Percentiles rank a stretch among this genome's conserved stretches.
Conservation (phyloP, 768 basidiomycete genomes). For the Amanita pallidorosea region DNA sequence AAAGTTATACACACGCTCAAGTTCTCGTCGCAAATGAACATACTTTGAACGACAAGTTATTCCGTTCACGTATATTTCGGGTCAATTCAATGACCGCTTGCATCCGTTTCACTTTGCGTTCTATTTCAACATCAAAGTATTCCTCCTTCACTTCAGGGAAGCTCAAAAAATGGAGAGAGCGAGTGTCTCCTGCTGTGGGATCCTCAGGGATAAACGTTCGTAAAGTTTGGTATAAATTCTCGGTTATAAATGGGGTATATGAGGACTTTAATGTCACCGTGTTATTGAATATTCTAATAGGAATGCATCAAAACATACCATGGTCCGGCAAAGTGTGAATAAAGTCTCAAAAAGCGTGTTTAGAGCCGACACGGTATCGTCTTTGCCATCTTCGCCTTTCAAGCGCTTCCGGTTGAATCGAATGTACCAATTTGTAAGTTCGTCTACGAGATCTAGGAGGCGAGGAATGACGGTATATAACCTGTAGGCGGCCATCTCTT, state of each 20-base stretch:
- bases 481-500: conserved; percentile 96
- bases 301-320: conserved; percentile 40
- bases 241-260: conserved; percentile 96
- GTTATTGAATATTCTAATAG: not conserved
- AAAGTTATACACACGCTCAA: conserved; percentile 4
- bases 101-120: conserved; percentile 91
- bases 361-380: conserved; percentile 79
- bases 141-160: conserved; percentile 93
- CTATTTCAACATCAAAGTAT: conserved; percentile 89
- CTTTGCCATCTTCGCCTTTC: conserved; percentile 88
- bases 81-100: conserved; percentile 91
- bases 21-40: conserved; percentile 7
- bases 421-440: conserved; percentile 99
- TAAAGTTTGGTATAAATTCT: conserved; percentile 90
- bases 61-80: conserved; percentile 78
- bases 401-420: conserved; percentile 94
- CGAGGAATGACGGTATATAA: conserved; percentile 97
- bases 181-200: conserved; percentile 59
- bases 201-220: conserved; percentile 77
- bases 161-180: conserved; percentile 90
- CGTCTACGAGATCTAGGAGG: conserved; percentile 83
- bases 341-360: conserved; percentile 95
- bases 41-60: conserved; percentile 85
- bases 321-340: conserved; percentile 89
- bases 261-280: conserved; percentile 54